These are phyloP conservation scores for Nakazawaea wyomingensis DNA, from an alignment of 805 yeast genomes.

Conservation along the genomic window DNA sequence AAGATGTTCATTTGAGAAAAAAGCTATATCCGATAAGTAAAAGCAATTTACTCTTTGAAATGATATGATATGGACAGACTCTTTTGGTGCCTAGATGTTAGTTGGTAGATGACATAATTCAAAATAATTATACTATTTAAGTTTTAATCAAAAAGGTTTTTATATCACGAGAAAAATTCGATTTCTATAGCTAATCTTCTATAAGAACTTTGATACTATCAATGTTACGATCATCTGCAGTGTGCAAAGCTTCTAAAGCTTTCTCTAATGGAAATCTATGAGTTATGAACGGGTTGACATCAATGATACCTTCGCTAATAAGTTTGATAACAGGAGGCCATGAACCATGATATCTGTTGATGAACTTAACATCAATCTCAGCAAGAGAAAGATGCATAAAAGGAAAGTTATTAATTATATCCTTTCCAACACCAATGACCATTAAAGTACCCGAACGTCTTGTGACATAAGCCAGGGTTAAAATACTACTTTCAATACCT, in stretches of 20 bases:
- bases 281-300: slow-evolving; percentile 40
- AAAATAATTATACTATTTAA: no score
- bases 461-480: slow-evolving; percentile 39
- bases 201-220: slow-evolving; percentile 44
- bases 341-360: slow-evolving; percentile 49
- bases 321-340: slow-evolving; percentile 53
- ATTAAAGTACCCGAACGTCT: slow-evolving; percentile 42
- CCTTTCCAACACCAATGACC: slow-evolving; percentile 48
- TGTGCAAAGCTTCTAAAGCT: slow-evolving; percentile 41
- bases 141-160: no score
- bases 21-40: no score
- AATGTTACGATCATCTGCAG: slow-evolving; percentile 32
- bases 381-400: slow-evolving; percentile 49
- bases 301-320: slow-evolving; percentile 36
- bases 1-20: no score
- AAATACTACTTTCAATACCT: slow-evolving; percentile 46
- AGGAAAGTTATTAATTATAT: slow-evolving; percentile 40
- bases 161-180: no score
- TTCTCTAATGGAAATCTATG: slow-evolving; percentile 42
- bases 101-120: no score
- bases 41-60: no score
- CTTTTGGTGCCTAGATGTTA: no score
- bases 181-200: slow-evolving; percentile 24
- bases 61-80: no score
- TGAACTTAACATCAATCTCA: slow-evolving; percentile 45